A percentile compares a stretch with the other conserved stretches of the same genome.
Evolutionary conservation across 345 rosid species (phyloP).

Genomic region (Citrus medica): DNA sequence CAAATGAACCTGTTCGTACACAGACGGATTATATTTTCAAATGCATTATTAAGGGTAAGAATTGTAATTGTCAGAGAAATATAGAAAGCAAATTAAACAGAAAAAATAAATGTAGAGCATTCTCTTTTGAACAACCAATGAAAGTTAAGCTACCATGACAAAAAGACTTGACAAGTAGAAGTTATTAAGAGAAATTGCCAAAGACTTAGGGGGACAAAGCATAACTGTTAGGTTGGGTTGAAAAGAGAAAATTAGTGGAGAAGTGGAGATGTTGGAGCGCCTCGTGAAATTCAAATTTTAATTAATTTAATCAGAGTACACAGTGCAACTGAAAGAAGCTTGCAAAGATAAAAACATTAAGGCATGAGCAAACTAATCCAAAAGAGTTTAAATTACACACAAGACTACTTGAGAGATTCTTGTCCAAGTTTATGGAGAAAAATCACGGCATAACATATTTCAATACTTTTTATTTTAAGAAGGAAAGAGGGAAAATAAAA

Average conservation of each 20-base stretch:
- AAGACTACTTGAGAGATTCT: not conserved
- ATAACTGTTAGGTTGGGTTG: not conserved
- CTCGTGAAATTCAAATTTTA: not conserved
- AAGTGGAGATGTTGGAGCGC: not conserved
- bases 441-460: not conserved
- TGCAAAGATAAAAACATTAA: not conserved
- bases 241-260: not conserved
- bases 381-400: not conserved
- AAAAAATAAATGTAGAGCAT: not conserved
- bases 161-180: not conserved
- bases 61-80: not conserved
- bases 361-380: not conserved
- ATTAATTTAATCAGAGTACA: not conserved
- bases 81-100: not conserved
- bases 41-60: not conserved
- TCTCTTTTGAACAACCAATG: not conserved
- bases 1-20: slow-evolving; percentile 65
- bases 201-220: not conserved
- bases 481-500: too few relatives aligned
- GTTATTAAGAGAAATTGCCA: not conserved
- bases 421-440: not conserved
- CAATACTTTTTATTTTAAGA: too few relatives aligned
- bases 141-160: not conserved
- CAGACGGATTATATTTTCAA: not conserved
- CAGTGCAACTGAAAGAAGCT: not conserved